Percentiles rank a stretch among this genome's conserved stretches.
Evolutionary conservation across 2,329 filamentous ascomycete genomes (phyloP).

Genomic region (Trichoderma cornu-damae): DNA sequence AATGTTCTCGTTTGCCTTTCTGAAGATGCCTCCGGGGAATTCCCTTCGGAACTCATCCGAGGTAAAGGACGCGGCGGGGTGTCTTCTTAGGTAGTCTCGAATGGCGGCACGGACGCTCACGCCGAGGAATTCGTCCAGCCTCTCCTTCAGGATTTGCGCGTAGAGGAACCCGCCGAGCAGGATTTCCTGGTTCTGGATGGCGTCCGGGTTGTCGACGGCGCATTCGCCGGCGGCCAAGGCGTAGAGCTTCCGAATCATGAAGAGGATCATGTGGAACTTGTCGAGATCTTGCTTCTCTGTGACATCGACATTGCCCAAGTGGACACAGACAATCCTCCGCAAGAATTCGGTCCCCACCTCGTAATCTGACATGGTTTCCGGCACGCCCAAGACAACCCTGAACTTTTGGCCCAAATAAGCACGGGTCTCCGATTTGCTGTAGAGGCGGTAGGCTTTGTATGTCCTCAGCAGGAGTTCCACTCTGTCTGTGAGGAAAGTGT

Average conservation of each 20-base stretch:
- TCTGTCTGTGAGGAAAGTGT: slow-evolving; percentile 91
- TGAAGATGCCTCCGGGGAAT: slow-evolving; percentile 72
- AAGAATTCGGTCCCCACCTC: slow-evolving; percentile 90
- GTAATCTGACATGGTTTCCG: slow-evolving; percentile 78
- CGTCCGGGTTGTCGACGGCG: slow-evolving; percentile 90
- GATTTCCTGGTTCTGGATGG: slow-evolving; percentile 93
- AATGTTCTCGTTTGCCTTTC: slow-evolving; percentile 80
- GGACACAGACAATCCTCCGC: slow-evolving; percentile 82
- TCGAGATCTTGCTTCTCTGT: slow-evolving; percentile 79
- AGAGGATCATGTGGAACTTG: slow-evolving; percentile 89
- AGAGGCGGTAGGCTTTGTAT: slow-evolving; percentile 84
- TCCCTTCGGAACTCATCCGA: slow-evolving; percentile 73
- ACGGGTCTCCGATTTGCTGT: slow-evolving; percentile 75
- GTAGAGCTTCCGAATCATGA: slow-evolving; percentile 96
- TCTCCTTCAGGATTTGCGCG: slow-evolving; percentile 92
- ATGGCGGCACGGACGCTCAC: slow-evolving; percentile 47
- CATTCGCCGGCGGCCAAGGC: slow-evolving; percentile 89
- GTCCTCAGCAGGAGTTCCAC: slow-evolving; percentile 87
- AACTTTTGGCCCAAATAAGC: slow-evolving; percentile 90
- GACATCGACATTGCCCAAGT: slow-evolving; percentile 80
- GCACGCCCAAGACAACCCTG: slow-evolving; percentile 76
- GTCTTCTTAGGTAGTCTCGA: slow-evolving; percentile 52
- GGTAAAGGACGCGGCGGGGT: slow-evolving; percentile 64
- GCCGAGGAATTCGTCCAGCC: slow-evolving; percentile 79
- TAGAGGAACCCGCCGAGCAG: slow-evolving; percentile 90